phyloP scores from a whole-genome alignment of 2,329 filamentous ascomycete genomes.

The Ophiostoma angusticollis region DNA sequence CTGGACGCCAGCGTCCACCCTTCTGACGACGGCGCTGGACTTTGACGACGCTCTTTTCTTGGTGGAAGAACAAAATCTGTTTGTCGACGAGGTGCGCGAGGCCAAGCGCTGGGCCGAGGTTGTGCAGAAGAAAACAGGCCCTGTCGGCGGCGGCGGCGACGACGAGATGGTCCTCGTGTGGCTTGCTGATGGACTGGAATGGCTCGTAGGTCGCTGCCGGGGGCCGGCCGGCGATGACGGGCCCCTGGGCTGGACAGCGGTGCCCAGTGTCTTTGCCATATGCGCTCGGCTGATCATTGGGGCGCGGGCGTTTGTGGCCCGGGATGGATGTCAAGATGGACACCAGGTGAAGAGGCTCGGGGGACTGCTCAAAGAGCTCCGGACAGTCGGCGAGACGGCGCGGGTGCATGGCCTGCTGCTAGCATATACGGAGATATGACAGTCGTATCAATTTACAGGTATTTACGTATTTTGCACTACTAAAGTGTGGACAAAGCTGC shows the following conservation, averaged over 20 bases:
- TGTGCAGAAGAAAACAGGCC: conserved; percentile 25
- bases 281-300: conserved; percentile 34
- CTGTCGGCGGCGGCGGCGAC: conserved; percentile 14
- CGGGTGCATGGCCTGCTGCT: conserved; percentile 13
- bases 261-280: conserved; percentile 53
- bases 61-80: conserved; percentile 90
- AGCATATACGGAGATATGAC: too few species aligned
- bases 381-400: not conserved
- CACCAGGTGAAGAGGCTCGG: not conserved
- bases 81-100: conserved; percentile 70
- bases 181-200: conserved; percentile 35
- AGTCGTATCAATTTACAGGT: too few species aligned
- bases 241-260: conserved; percentile 59
- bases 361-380: conserved; percentile 7
- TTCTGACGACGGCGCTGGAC: conserved; percentile 33
- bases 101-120: conserved; percentile 51
- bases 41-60: conserved; percentile 63
- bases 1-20: conserved; percentile 22
- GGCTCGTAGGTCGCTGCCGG: conserved; percentile 23
- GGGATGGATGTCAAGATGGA: not conserved
- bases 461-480: not conserved
- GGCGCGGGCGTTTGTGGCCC: conserved; percentile 22
- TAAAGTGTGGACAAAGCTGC: too few species aligned
- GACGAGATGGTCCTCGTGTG: conserved; percentile 26
- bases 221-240: conserved; percentile 38